Evolutionary conservation across 129 eudicot genomes (phyloP), one percentile per base, ranked within the genome.

Genomic region (Chrysanthemum seticuspe): DNA sequence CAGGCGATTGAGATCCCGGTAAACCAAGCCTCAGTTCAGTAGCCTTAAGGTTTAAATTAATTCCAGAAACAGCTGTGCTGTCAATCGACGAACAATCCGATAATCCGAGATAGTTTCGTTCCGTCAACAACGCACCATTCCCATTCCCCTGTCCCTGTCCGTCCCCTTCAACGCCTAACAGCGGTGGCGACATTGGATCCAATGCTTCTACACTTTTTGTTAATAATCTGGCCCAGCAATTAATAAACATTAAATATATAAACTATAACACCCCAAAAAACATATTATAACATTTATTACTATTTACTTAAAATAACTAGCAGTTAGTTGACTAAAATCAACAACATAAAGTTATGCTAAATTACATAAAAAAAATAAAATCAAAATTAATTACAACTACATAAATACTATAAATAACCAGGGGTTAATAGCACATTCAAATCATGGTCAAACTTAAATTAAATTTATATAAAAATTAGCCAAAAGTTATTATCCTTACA

Each of bases 41-140:
- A 73, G 96, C 96, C 74, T 83, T 90, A 55, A 87, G 78, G 75
- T 89, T 90, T 45, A 90, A 58, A 80, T 74, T 88, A 23, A 76
- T 65, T 13, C 60, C 69, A 5, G 91, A 78, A 18, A 83, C 81
- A 2, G 75, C 72, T 3, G 90, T 87, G 81, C 92, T 89, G 58
- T 84, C 98, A 18, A 85, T 87, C 0, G 98, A 92, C 25, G 98
- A 89, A 74, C 88, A 83, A 54, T 92, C 98, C 12, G 98, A 89
- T 50, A 89, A 66, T 12, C 96, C 96, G 61, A 92, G 70, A 72
- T 92, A 92, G 74, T 89, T 92, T 1, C 84, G 81, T 67, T 92
- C 98, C 5, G 81, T 92, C 54, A 89, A 50, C 70, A 82, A 45
- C 74, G 67, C 6, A 52, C 79, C 48, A 67, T 85, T 64, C 79